Evolutionary conservation across 2,329 filamentous ascomycete species (phyloP), one percentile per base, ranked within the genome.

Genomic region (Gnomoniopsis smithogilvyi): DNA sequence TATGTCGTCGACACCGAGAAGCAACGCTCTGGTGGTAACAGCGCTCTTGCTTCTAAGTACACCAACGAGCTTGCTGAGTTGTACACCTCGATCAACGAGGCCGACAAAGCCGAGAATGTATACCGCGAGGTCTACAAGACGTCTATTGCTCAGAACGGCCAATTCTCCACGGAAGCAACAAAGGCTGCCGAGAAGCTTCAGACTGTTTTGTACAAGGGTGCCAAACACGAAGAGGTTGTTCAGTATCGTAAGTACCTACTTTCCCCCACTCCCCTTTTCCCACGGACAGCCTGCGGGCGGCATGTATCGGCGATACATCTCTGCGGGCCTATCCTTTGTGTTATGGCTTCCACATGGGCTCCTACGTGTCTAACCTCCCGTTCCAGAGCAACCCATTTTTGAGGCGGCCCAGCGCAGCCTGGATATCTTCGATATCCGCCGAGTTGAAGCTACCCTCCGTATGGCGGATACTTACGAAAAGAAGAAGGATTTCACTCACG

Each of bases 61-160:
- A 60, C 58, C 48, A 61, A 62, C 48, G 60, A 62, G 49, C 62
- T 64, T 21, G 62, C 62, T n/a, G 56, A 64, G 51, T 30, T 64
- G 62, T 62, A 64, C 38, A 62, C 51, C 11, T 46, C 52, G 41
- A 60, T 64, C 57, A 60, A 64, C 52, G 62, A 64, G 51, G 58
- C 48, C 17, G 57, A 56, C 22, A 62, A 62, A 57, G 60, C 60
- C 36, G 57, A 60, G 54, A 51, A 58, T 43, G 60, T 62, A 30
- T 60, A 60, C 54, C 60, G 60, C 14, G 53, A 60, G 26, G 57
- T 62, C 7, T 62, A 62, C 57, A 59, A 62, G 57, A 54, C 57
- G 2, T 56, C 57, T 12, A 54, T 62, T 38, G 57, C 60, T 2
- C 60, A 60, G 33, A 56, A 51, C 19, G 60, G 60, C 41, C 60